phyloP scores from a whole-genome alignment of 192 early-diverging fungal genomes.

The Backusella morwellensis region DNA sequence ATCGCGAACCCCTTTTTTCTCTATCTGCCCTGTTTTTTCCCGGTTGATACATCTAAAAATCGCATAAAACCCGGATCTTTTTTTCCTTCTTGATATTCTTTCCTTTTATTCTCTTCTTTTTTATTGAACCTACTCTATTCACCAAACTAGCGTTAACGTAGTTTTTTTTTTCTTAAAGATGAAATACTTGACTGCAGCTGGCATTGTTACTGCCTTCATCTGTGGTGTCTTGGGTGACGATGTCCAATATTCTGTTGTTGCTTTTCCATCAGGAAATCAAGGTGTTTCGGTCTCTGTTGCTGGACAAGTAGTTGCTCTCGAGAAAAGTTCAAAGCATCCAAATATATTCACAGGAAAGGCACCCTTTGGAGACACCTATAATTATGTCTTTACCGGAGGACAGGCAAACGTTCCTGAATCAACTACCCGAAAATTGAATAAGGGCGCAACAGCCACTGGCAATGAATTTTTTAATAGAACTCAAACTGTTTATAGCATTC shows the following conservation, averaged over 20 bases:
- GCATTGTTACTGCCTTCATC: constrained; percentile 9
- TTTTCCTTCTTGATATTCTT: background rate
- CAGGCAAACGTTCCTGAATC: constrained; percentile 13
- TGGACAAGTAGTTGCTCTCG: constrained; percentile 20
- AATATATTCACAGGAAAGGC: constrained; percentile 30
- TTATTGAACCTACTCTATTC: background rate
- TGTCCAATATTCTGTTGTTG: constrained; percentile 36
- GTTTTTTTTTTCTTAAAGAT: background rate
- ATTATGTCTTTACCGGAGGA: constrained; percentile 27
- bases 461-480: constrained; percentile 54
- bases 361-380: constrained; percentile 27
- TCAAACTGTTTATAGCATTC: constrained; percentile 31
- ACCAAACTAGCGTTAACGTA: background rate
- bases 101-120: background rate
- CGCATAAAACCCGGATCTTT: background rate
- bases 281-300: constrained; percentile 32
- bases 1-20: background rate
- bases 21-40: background rate
- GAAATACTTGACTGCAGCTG: constrained; percentile 17
- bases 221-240: constrained; percentile 16
- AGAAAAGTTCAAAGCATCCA: constrained; percentile 6
- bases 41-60: background rate
- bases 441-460: constrained; percentile 29
- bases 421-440: constrained; percentile 18
- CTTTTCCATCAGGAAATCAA: constrained; percentile 25